Percentiles rank a stretch among this genome's conserved stretches.
Evolutionary conservation across 2,329 filamentous ascomycete species (phyloP).

Genomic region (Arthrobotrys iridis): DNA sequence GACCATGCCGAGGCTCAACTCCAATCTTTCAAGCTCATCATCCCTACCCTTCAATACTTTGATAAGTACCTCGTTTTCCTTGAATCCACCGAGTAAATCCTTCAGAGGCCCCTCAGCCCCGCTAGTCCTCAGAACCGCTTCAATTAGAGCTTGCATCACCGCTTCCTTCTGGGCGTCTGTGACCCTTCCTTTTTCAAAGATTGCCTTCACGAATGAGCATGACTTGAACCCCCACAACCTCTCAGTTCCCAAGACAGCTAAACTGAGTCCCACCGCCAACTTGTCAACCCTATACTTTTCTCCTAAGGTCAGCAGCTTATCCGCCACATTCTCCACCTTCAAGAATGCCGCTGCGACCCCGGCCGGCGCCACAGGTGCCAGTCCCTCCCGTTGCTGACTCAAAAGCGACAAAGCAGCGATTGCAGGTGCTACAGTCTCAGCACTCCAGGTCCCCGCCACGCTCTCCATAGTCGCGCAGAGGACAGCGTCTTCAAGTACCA

Average conservation of each 20-base stretch:
- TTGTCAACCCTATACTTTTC: slow-evolving; percentile 75
- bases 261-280: slow-evolving; percentile 75
- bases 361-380: slow-evolving; percentile 70
- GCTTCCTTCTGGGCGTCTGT: slow-evolving; percentile 72
- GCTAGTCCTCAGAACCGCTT: slow-evolving; percentile 68
- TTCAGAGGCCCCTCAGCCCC: slow-evolving; percentile 69
- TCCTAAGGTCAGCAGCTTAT: slow-evolving; percentile 70
- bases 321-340: slow-evolving; percentile 71
- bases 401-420: slow-evolving; percentile 83
- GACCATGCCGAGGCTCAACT: slow-evolving; percentile 77
- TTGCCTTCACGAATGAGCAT: slow-evolving; percentile 67
- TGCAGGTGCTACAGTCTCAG: slow-evolving; percentile 76
- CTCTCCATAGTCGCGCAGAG: slow-evolving; percentile 92
- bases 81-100: slow-evolving; percentile 73
- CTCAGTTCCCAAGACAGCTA: slow-evolving; percentile 66
- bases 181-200: slow-evolving; percentile 71
- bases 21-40: slow-evolving; percentile 77
- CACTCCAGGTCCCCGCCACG: slow-evolving; percentile 78
- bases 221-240: slow-evolving; percentile 58
- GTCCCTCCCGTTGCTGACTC: slow-evolving; percentile 78
- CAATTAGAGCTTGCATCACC: slow-evolving; percentile 72
- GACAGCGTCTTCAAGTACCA: slow-evolving; percentile 78
- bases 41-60: slow-evolving; percentile 72
- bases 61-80: slow-evolving; percentile 66
- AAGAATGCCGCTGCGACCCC: slow-evolving; percentile 76